These are phyloP conservation scores for Lipomyces starkeyi DNA, from an alignment of 805 yeast species.

Conservation along the genomic window DNA sequence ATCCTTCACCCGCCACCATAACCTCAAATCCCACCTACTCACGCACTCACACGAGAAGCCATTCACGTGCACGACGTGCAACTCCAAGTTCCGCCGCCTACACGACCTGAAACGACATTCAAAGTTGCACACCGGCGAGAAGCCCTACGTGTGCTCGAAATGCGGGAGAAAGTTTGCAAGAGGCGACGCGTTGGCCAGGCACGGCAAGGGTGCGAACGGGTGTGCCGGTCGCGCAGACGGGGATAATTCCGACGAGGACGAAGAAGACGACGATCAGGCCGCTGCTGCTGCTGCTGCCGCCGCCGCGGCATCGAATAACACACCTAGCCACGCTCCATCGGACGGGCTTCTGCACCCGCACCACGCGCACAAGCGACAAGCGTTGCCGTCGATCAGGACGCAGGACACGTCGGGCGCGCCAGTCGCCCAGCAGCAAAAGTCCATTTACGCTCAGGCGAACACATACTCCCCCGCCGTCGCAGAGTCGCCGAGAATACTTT, in stretches of 20 bases:
- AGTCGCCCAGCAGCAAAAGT: constrained; percentile 8
- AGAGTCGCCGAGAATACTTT: constrained; percentile 31
- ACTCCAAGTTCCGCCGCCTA: constrained; percentile 66
- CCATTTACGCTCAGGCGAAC: constrained; percentile 12
- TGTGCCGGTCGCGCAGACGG: constrained; percentile 42
- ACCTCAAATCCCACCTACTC: constrained; percentile 71
- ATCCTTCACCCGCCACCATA: constrained; percentile 73
- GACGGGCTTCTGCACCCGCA: constrained; percentile 6
- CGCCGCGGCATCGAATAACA: constrained; percentile 16
- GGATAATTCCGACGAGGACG: constrained; percentile 29
- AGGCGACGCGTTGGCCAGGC: constrained; percentile 76
- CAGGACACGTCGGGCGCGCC: constrained; percentile 6
- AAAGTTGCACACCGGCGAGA: constrained; percentile 77
- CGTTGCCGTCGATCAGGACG: constrained; percentile 30
- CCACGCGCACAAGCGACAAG: constrained; percentile 19
- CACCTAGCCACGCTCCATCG: constrained; percentile 13
- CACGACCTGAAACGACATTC: constrained; percentile 80
- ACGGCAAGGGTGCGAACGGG: constrained; percentile 55
- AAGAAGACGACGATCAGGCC: constrained; percentile 24
- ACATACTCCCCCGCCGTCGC: constrained; percentile 18
- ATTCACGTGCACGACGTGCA: constrained; percentile 65
- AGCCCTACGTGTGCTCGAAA: constrained; percentile 64
- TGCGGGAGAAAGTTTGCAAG: constrained; percentile 74
- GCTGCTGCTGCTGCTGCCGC: constrained; percentile 8
- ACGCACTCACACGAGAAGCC: constrained; percentile 72